Conservation (phyloP, 2,329 filamentous ascomycete genomes). For the Xenoacremonium recifei region DNA sequence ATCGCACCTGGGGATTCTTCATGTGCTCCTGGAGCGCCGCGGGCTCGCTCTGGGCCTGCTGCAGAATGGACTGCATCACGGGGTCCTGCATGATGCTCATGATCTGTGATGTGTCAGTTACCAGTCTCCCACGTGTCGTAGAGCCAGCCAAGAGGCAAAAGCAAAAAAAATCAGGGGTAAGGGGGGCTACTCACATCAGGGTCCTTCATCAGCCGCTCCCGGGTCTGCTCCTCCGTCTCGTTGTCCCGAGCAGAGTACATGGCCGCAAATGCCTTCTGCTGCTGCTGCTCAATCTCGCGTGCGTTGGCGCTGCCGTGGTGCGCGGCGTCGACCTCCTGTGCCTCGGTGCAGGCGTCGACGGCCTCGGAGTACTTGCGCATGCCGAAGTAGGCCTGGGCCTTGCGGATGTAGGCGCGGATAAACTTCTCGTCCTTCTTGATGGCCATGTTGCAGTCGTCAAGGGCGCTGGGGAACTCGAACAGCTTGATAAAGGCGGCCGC, state of each 20-base stretch:
- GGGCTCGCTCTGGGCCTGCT: slow-evolving; percentile 93
- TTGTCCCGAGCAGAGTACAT: slow-evolving; percentile 91
- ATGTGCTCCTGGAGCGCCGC: slow-evolving; percentile 95
- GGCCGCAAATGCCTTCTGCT: slow-evolving; percentile 85
- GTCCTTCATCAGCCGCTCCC: slow-evolving; percentile 84
- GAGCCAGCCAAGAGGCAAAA: slow-evolving; percentile 23
- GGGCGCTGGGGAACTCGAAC: slow-evolving; percentile 89
- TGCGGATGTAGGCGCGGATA: slow-evolving; percentile 93
- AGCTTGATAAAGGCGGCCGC: slow-evolving; percentile 96
- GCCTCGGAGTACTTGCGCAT: slow-evolving; percentile 99
- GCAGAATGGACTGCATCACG: slow-evolving; percentile 95
- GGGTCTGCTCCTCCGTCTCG: slow-evolving; percentile 94
- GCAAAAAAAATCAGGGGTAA: not conserved
- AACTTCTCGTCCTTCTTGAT: slow-evolving; percentile 91
- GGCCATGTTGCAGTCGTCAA: slow-evolving; percentile 87
- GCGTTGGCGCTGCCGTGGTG: slow-evolving; percentile 71
- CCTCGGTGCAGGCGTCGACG: slow-evolving; percentile 83
- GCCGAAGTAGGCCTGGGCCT: slow-evolving; percentile 90
- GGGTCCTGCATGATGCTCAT: slow-evolving; percentile 91
- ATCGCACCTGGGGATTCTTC: slow-evolving; percentile 81
- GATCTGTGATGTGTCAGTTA: no score
- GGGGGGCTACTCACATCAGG: slow-evolving; percentile 67
- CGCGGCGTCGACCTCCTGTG: slow-evolving; percentile 71
- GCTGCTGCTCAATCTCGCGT: slow-evolving; percentile 89
- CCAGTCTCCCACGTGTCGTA: no score